A percentile compares a stretch with the other conserved stretches of the same genome.
phyloP scores from a whole-genome alignment of 805 yeast genomes.

The Yarrowia keelungensis region DNA sequence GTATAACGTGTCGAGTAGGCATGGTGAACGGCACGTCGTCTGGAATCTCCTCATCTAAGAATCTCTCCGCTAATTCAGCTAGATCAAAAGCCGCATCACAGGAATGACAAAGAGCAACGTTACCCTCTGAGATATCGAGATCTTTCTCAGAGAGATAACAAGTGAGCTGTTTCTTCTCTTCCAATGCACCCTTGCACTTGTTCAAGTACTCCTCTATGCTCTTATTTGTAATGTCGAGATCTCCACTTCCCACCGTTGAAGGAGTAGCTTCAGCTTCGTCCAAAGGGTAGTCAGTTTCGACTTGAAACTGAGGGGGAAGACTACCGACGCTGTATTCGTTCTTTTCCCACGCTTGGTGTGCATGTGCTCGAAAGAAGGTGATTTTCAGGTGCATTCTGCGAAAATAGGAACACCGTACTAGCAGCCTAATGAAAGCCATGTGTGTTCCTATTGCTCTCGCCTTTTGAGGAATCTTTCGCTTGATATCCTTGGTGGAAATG shows the following conservation, averaged over 20 bases:
- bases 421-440: constrained; percentile 47
- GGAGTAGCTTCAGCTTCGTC: constrained; percentile 13
- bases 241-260: constrained; percentile 24
- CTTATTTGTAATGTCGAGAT: constrained; percentile 42
- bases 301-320: constrained; percentile 38
- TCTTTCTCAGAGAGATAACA: constrained; percentile 10
- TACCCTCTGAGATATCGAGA: not conserved
- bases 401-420: constrained; percentile 44
- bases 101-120: constrained; percentile 13
- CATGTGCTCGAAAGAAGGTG: constrained; percentile 46
- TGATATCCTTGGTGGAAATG: constrained; percentile 54
- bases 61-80: constrained; percentile 6
- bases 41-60: constrained; percentile 12
- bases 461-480: constrained; percentile 47
- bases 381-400: constrained; percentile 45
- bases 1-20: constrained; percentile 4
- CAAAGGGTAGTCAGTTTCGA: constrained; percentile 37
- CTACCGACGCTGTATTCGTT: constrained; percentile 44
- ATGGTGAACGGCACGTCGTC: constrained; percentile 10
- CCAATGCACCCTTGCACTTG: not conserved
- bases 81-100: constrained; percentile 24
- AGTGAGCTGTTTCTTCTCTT: not conserved
- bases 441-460: constrained; percentile 43
- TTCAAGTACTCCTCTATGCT: not conserved
- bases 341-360: constrained; percentile 44